Evolutionary conservation across 2,329 filamentous ascomycete species (phyloP), one percentile per base, ranked within the genome.

Genomic region (Neonectria ditissima): DNA sequence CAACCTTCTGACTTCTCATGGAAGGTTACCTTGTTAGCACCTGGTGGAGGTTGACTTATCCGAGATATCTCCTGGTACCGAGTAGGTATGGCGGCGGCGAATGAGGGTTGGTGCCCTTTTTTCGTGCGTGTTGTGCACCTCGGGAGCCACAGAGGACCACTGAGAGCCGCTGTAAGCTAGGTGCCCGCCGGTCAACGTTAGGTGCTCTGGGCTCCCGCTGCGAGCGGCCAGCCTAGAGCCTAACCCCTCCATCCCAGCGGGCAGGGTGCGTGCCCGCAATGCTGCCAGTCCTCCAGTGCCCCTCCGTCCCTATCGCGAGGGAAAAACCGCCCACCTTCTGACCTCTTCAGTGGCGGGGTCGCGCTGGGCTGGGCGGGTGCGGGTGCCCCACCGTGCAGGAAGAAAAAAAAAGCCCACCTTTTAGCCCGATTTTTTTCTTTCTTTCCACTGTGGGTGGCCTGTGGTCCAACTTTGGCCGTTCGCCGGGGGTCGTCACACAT

Each of bases 61-160:
- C 60, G 60, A 63, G 60, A 58, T 63, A 63, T 63, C 60, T 63
- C 60, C 60, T 50, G 57, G 45, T 50, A n/a, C 24, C 24, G 24
- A 22, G 16, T 30, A n/a, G 45, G 24, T 24, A 45, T 37, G 30
- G 18, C 9, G 55, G 60, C 65, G 54, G 54, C 65, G 65, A 68
- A 66, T 68, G 64, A 73, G 70, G 70, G 70, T 71, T 73, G 70
- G 54, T 73, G 69, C 70, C 70, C 70, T 71, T 65, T 69, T 53
- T 68, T 71, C n/a, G 68, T 69, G 67, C 65, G 67, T 20, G 55
- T 22, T 22, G 51, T 41, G 18, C 34, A 37, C n/a, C 48, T n/a
- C n/a, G n/a, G n/a, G n/a, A n/a, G n/a, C n/a, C n/a, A n/a, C n/a
- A n/a, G n/a, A n/a, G n/a, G n/a, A n/a, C n/a, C n/a, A n/a, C n/a